Evolutionary conservation across 345 rosid genomes (phyloP).

Genomic region (Citrus sinensis): DNA sequence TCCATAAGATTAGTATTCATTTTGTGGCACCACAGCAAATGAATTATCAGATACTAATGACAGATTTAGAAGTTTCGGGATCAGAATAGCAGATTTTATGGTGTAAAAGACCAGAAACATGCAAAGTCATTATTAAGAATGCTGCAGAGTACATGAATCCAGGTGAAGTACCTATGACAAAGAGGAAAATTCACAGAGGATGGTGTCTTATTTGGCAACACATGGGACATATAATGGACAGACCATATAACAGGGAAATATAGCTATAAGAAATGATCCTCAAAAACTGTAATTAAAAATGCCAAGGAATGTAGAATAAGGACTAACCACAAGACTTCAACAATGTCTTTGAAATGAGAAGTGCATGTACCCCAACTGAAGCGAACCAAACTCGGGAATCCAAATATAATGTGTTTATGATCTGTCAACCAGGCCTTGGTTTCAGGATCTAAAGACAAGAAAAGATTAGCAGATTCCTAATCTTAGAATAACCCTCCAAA

Average conservation of each 20-base stretch:
- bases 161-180: background rate
- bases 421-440: constrained; percentile 83
- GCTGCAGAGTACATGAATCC: background rate
- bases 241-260: background rate
- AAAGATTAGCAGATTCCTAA: constrained; percentile 16
- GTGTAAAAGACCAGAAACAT: background rate
- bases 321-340: constrained; percentile 76
- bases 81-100: no score
- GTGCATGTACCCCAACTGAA: constrained; percentile 99
- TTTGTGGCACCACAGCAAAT: background rate
- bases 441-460: constrained; percentile 60
- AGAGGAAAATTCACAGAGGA: background rate
- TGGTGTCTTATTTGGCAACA: no score
- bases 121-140: background rate
- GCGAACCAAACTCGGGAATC: constrained; percentile 85
- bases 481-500: background rate
- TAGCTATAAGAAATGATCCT: background rate
- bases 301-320: constrained; percentile 6
- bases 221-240: background rate
- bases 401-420: constrained; percentile 77
- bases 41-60: background rate
- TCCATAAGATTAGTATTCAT: background rate
- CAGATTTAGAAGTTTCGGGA: no score
- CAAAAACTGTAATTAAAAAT: background rate
- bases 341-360: constrained; percentile 51